A percentile compares a stretch with the other conserved stretches of the same genome.
Conservation (phyloP, 2,329 filamentous ascomycete genomes). For the Colletotrichum trifolii region DNA sequence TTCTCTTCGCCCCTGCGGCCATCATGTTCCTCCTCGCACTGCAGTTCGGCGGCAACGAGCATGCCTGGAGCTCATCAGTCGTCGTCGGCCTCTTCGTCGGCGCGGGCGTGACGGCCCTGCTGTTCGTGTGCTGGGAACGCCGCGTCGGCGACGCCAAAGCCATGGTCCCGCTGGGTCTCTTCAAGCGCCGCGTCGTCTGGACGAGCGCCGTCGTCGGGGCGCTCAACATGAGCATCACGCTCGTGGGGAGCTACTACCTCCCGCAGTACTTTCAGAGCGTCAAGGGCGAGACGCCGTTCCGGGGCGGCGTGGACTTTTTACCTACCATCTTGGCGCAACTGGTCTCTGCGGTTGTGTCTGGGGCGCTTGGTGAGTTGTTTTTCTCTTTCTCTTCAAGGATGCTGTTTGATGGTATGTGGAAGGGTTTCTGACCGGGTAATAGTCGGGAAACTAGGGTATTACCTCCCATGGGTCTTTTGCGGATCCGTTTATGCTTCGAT, state of each 20-base stretch:
- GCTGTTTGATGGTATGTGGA: background rate
- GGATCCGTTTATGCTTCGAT: conserved; percentile 50
- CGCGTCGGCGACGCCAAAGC: conserved; percentile 54
- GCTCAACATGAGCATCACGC: conserved; percentile 55
- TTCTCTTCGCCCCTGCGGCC: conserved; percentile 53
- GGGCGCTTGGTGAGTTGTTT: conserved; percentile 44
- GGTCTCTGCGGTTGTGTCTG: conserved; percentile 48
- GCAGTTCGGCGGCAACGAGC: conserved; percentile 54
- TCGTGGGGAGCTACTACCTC: conserved; percentile 59
- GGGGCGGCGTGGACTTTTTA: conserved; percentile 53
- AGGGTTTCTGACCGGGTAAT: background rate
- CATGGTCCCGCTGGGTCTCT: conserved; percentile 60
- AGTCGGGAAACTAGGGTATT: conserved; percentile 44
- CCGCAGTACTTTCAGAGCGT: conserved; percentile 65
- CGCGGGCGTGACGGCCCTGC: conserved; percentile 43
- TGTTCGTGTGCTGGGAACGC: conserved; percentile 56
- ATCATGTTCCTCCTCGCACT: conserved; percentile 57
- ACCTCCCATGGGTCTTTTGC: conserved; percentile 42
- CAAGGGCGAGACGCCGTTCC: conserved; percentile 50
- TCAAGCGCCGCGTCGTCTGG: conserved; percentile 56
- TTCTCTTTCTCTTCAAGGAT: background rate
- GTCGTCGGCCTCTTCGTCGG: conserved; percentile 56
- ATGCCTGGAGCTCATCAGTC: conserved; percentile 51
- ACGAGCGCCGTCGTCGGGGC: conserved; percentile 53
- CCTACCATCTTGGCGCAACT: conserved; percentile 53